phyloP scores from a whole-genome alignment of 176 grass and related monocot species.

The Avena eriantha region DNA sequence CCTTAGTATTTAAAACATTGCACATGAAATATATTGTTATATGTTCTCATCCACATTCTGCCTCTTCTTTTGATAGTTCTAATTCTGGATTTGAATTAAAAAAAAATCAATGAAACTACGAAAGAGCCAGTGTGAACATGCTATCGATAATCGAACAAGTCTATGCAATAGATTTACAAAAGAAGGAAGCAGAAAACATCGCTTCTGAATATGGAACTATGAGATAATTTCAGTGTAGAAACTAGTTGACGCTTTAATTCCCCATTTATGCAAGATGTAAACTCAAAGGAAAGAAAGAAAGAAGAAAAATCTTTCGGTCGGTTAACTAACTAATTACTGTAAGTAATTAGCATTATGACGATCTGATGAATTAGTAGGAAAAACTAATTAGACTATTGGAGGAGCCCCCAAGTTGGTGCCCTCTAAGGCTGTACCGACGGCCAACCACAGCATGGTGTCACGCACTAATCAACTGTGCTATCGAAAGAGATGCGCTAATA shows the following conservation, averaged over 20 bases:
- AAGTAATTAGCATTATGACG: neutral
- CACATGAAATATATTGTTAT: neutral
- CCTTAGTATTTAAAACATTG: conserved; percentile 10
- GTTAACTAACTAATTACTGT: conserved; percentile 10
- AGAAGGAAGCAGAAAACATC: neutral
- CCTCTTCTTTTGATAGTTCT: neutral
- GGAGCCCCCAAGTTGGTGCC: conserved; percentile 42
- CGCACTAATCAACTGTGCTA: conserved; percentile 39
- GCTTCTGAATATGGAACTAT: neutral
- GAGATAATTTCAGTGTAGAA: neutral
- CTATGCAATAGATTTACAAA: neutral
- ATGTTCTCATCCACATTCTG: neutral
- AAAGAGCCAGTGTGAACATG: no score
- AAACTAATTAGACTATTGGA: neutral
- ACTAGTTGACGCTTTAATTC: conserved; percentile 1
- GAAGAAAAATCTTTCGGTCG: neutral
- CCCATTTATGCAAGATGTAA: conserved; percentile 2
- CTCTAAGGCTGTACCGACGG: conserved; percentile 45
- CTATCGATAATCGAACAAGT: neutral
- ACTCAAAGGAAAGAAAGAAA: neutral
- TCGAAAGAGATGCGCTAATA: conserved; percentile 34
- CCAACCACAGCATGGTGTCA: conserved; percentile 37
- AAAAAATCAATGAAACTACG: no score
- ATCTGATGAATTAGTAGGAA: conserved; percentile 27
- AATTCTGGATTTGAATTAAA: neutral